A percentile compares a stretch with the other conserved stretches of the same genome.
phyloP scores from a whole-genome alignment of 805 yeast species.

The Cyberlindnera suaveolens region DNA sequence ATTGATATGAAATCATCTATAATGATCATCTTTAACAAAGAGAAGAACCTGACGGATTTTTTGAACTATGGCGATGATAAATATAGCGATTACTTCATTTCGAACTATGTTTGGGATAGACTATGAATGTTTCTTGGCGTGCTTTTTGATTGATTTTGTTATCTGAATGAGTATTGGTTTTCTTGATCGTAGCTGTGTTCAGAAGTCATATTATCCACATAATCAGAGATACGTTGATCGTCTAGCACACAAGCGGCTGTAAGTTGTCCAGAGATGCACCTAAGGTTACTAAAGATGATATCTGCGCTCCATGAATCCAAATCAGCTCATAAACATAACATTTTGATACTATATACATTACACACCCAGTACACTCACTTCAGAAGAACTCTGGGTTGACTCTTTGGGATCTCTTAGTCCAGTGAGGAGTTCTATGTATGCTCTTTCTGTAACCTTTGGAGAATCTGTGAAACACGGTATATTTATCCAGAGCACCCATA shows the following conservation, averaged over 20 bases:
- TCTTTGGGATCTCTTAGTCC: slow-evolving; percentile 83
- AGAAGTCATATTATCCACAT: too few relatives aligned
- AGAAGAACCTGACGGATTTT: slow-evolving; percentile 39
- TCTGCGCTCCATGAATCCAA: background rate
- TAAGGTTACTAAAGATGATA: background rate
- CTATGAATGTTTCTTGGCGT: slow-evolving; percentile 19
- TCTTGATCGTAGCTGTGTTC: slow-evolving; percentile 2
- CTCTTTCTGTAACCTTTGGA: slow-evolving; percentile 80
- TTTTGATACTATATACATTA: slow-evolving; percentile 6
- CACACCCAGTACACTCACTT: background rate
- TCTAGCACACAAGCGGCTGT: too few relatives aligned
- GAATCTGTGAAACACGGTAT: slow-evolving; percentile 75
- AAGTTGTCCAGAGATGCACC: too few relatives aligned
- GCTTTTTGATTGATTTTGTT: background rate
- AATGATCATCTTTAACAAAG: slow-evolving; percentile 43
- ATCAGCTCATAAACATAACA: background rate
- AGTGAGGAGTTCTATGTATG: slow-evolving; percentile 81
- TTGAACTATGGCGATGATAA: slow-evolving; percentile 44
- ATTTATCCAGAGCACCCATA: slow-evolving; percentile 79
- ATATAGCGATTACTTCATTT: slow-evolving; percentile 61
- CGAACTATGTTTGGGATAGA: slow-evolving; percentile 77
- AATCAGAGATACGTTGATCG: too few relatives aligned
- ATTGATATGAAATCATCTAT: slow-evolving; percentile 37
- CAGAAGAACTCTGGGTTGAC: slow-evolving; percentile 51
- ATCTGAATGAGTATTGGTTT: background rate